Evolutionary conservation across 192 early-diverging fungal genomes (phyloP).

Genomic region (Gonapodya prolifera): DNA sequence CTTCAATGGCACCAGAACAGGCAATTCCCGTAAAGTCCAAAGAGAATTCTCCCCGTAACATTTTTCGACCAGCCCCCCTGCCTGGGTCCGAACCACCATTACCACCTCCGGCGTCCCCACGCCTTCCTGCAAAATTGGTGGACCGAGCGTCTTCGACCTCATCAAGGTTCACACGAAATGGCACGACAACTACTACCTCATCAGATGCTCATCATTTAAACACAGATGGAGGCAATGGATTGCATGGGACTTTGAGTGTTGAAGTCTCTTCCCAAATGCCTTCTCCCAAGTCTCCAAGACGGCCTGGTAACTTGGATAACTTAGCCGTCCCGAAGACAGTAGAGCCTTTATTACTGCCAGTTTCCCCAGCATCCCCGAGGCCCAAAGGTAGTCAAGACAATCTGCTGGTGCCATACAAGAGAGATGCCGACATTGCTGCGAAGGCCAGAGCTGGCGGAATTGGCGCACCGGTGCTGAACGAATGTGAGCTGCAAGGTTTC

Average conservation of each 20-base stretch:
- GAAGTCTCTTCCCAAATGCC: not conserved
- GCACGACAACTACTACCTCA: not conserved
- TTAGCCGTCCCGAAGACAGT: not conserved
- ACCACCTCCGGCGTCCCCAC: not conserved
- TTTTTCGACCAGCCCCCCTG: not conserved
- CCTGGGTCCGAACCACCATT: not conserved
- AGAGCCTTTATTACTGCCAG: not conserved
- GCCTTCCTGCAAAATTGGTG: not conserved
- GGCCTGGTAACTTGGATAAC: not conserved
- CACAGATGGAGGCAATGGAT: not conserved
- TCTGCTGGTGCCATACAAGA: conserved; percentile 18
- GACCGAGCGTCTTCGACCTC: not conserved
- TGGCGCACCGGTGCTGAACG: conserved; percentile 24
- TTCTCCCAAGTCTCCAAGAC: not conserved
- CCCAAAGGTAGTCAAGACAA: not conserved
- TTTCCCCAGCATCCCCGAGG: not conserved
- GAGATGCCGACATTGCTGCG: conserved; percentile 24
- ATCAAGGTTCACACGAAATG: too few relatives aligned
- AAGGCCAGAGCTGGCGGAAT: conserved; percentile 26
- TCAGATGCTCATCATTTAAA: not conserved
- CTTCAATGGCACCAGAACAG: not conserved
- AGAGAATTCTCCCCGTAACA: too few relatives aligned
- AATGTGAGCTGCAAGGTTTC: conserved; percentile 1
- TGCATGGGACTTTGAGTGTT: too few relatives aligned
- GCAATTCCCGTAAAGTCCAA: not conserved